Evolutionary conservation across 495 filamentous ascomycete genomes (phyloP), one percentile per base, ranked within the genome.

Genomic region (Aspergillus mulundensis): DNA sequence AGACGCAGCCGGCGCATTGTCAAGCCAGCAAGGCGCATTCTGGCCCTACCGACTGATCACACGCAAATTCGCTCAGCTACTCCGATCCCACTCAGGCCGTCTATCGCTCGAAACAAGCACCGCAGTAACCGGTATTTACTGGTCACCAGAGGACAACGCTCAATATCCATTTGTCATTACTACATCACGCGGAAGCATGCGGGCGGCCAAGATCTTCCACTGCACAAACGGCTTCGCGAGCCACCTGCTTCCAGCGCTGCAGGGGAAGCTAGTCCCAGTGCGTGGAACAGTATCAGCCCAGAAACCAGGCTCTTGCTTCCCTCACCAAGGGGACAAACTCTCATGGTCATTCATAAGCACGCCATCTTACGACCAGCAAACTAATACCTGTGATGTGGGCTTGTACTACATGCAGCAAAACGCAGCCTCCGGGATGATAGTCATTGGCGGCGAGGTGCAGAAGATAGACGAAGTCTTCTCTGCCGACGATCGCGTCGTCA

Each of bases 41-140:
- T 95, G 88, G 89, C 91, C 91, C 0, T 95, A 94, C 63, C 91
- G 89, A 63, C 80, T 91, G 16, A 83, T 94, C 7, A 75, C 84
- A 0, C 81, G 78, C 46, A 67, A 90, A 0, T 71, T 95, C 1
- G 81, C 84, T 58, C 68, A 69, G 2, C 73, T 89, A 0, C 67
- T 87, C 0, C 64, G 58, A 1, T 58, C 70, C 8, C 61, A 60
- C 46, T 59, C 60, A 2, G 56, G 64, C 2, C 57, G 60, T 0
- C 82, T 96, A 54, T 87, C 85, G 58, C 76, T 95, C 12, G 88
- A 94, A 62, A 90, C 87, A 8, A 80, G 82, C 39, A 90, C 88
- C 0, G 80, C 87, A 1, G 87, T 87, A 4, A 82, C 77, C 1
- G 59, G 50, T 36, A 49, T 53, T 4, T 3, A 28, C 3, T 3